Conservation (phyloP, 1,284 basidiomycete species). For the Puccinia horiana region DNA sequence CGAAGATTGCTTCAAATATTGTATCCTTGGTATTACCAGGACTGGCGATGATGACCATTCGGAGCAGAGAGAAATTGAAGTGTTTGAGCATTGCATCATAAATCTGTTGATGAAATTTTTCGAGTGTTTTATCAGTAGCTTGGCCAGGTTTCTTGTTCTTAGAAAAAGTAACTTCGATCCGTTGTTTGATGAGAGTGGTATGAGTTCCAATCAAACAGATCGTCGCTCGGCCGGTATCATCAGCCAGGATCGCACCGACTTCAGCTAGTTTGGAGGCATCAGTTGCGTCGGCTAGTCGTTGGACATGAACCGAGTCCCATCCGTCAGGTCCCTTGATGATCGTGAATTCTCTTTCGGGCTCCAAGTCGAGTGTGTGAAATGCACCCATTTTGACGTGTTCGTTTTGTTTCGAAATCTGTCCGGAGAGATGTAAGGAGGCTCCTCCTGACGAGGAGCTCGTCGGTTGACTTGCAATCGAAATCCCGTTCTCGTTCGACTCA, state of each 20-base stretch:
- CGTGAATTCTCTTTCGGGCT: conserved; percentile 84
- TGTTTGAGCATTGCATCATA: conserved; percentile 86
- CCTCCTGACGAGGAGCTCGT: not conserved
- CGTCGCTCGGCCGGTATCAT: conserved; percentile 81
- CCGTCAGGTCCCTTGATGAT: conserved; percentile 74
- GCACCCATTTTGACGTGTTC: conserved; percentile 89
- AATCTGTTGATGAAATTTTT: conserved; percentile 59
- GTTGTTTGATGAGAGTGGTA: conserved; percentile 90
- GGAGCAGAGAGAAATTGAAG: conserved; percentile 77
- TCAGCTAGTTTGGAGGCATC: conserved; percentile 91
- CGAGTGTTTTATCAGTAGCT: conserved; percentile 24
- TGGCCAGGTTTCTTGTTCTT: conserved; percentile 68
- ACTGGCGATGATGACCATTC: conserved; percentile 90
- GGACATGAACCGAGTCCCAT: conserved; percentile 90
- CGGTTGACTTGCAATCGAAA: conserved; percentile 13
- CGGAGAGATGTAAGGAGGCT: conserved; percentile 81
- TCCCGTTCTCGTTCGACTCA: not conserved
- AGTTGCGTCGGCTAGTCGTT: conserved; percentile 81
- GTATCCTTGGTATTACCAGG: conserved; percentile 93
- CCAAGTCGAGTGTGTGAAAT: conserved; percentile 92
- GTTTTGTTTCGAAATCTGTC: conserved; percentile 86
- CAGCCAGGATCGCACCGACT: conserved; percentile 91
- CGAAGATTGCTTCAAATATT: conserved; percentile 80
- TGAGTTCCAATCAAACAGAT: conserved; percentile 93
- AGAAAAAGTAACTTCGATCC: conserved; percentile 85